A percentile compares a stretch with the other conserved stretches of the same genome.
Evolutionary conservation across 768 basidiomycete genomes (phyloP).

Genomic region (Lentinus brumalis): DNA sequence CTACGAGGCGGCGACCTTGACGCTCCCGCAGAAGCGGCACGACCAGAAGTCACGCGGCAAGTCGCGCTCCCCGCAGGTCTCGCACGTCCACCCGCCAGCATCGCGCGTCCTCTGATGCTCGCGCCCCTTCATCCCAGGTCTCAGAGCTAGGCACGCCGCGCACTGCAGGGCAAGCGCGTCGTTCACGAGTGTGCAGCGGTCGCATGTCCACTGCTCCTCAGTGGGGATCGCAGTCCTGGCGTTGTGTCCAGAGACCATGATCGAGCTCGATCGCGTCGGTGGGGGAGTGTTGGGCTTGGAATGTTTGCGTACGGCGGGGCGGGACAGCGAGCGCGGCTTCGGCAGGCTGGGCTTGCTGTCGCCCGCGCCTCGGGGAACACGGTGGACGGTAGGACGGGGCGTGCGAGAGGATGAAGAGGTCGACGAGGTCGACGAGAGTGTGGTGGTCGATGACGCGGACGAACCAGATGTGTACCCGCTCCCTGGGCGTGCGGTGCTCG

Average conservation of each 20-base stretch:
- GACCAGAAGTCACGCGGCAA: conserved; percentile 73
- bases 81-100: conserved; percentile 60
- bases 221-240: not conserved
- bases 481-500: conserved; percentile 3
- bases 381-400: conserved; percentile 12
- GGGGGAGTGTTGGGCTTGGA: conserved; percentile 11
- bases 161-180: conserved; percentile 50
- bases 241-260: not conserved
- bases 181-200: conserved; percentile 72
- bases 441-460: conserved; percentile 2
- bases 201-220: conserved; percentile 35
- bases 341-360: conserved; percentile 8
- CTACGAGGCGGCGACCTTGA: conserved; percentile 45
- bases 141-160: conserved; percentile 51
- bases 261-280: conserved; percentile 17
- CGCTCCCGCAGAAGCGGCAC: conserved; percentile 69
- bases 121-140: conserved; percentile 34
- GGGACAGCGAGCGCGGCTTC: conserved; percentile 15
- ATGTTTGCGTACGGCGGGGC: not conserved
- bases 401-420: conserved; percentile 3
- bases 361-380: conserved; percentile 15
- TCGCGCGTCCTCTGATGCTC: not conserved
- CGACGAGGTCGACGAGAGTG: not conserved
- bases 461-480: conserved; percentile 5
- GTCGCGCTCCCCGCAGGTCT: conserved; percentile 60